Evolutionary conservation across 306 rosid species (phyloP), one percentile per base, ranked within the genome.

Genomic region (Trifolium fragiferum): DNA sequence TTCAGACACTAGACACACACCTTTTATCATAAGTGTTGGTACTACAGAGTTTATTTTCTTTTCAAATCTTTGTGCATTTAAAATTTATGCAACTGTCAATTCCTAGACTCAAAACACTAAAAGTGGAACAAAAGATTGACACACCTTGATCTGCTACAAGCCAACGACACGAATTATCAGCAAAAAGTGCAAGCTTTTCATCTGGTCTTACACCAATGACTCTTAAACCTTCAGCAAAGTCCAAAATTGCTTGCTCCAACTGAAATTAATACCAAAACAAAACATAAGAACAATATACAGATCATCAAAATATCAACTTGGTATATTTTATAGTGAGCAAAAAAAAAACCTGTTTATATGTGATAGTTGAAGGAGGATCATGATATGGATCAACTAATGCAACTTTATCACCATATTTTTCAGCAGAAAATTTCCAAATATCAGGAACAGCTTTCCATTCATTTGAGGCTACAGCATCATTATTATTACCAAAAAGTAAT

Each of bases 361-460:
- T 91, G 76, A 94, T 77, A 55, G 76, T 83, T 73, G 92, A 80
- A 49, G 98, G 93, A 35, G 96, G 98, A 74, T 92, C 82, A 78
- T 94, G 98, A 73, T 87, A 88, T 21, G 96, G 93, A 82, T 94
- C 95, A 18, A 81, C 82, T 72, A 94, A 76, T 62, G 97, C 98
- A 44, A 91, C 72, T 40, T 43, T 81, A 87, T 94, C 94, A 61
- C 96, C 96, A 67, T 86, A 91, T 82, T 85, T 94, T 77, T 94
- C 96, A 0, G 97, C 92, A 44, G 93, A 83, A 78, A 85, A 80
- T 84, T 90, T 88, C 97, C 98, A 94, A 75, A 94, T 90, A 84
- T 94, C 98, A 66, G 98, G 98, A 83, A 94, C 96, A 4, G 93
- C 86, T 77, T 82, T 84, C 98, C 96, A 94, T 77, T 90, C 94